Base-by-base conservation (phyloP, 176 grass and related monocot species). In the Olyra latifolia region DNA sequence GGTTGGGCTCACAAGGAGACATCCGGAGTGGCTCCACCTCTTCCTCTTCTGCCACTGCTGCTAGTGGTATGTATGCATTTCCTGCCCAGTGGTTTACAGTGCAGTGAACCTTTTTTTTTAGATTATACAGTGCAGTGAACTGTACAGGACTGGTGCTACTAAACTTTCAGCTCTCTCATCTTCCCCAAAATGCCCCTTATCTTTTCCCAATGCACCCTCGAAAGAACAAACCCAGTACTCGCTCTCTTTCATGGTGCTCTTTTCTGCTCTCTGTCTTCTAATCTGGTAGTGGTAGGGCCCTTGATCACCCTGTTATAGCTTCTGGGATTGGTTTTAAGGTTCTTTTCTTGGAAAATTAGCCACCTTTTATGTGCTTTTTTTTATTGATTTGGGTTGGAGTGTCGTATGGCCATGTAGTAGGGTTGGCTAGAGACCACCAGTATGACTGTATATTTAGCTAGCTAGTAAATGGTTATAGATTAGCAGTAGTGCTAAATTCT, bases 101-200 rank as follows among this genome's bases (percentile, higher is more conserved):
- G 54, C 11, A 27, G 17, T 11, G 38, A 71, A 66, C 87, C n/a
- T n/a, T n/a, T n/a, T n/a, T n/a, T n/a, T n/a, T n/a, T n/a, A n/a
- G n/a, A n/a, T n/a, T n/a, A n/a, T 29, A 76, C 72, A 85, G 46
- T 65, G 54, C 11, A 27, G 17, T 11, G 38, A 71, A 66, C 87
- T 20, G n/a, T n/a, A n/a, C n/a, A n/a, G n/a, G n/a, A n/a, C n/a
- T n/a, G n/a, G n/a, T n/a, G n/a, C n/a, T n/a, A n/a, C n/a, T n/a
- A n/a, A 69, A 81, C 62, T 70, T 55, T 63, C 53, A 22, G 41
- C 64, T 53, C 27, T 63, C 59, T 62, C 71, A 54, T 81, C 71
- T 32, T 89, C 64, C 76, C 87, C 29, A 85, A 77, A 85, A 85
- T 89, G 22, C 82, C 87, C 72, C 77, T 85, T 85, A 85, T 89